Percentiles rank a stretch among this genome's conserved stretches.
Conservation (phyloP, 2,329 filamentous ascomycete genomes). For the Ophiostoma ulmi region DNA sequence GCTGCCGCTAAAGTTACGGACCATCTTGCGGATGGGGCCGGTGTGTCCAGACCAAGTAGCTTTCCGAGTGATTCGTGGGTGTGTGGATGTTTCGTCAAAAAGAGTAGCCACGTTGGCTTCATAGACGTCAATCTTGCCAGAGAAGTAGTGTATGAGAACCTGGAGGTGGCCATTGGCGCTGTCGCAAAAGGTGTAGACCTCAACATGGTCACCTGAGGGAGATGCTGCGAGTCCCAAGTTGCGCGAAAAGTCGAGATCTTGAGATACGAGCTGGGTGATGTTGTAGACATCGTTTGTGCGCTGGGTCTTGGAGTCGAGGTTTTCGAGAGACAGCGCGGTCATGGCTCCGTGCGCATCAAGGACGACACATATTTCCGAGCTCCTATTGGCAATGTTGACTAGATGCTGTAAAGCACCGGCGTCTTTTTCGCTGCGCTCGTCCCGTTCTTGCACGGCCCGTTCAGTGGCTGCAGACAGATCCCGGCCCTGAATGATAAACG, state of each 20-base stretch:
- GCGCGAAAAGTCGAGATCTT: slow-evolving; percentile 44
- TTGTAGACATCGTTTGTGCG: slow-evolving; percentile 72
- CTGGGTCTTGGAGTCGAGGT: slow-evolving; percentile 66
- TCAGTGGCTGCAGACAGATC: slow-evolving; percentile 76
- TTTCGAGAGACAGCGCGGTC: slow-evolving; percentile 90
- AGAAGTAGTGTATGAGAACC: slow-evolving; percentile 76
- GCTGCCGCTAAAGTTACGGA: slow-evolving; percentile 75
- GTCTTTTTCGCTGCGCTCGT: slow-evolving; percentile 53
- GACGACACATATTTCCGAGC: slow-evolving; percentile 80
- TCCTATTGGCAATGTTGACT: slow-evolving; percentile 77
- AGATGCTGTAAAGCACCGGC: slow-evolving; percentile 76
- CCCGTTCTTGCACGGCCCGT: slow-evolving; percentile 60
- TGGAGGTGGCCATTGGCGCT: slow-evolving; percentile 59
- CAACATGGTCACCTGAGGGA: slow-evolving; percentile 47
- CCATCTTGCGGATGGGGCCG: slow-evolving; percentile 73
- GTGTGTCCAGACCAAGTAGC: slow-evolving; percentile 81
- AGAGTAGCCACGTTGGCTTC: slow-evolving; percentile 72
- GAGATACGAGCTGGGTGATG: slow-evolving; percentile 68
- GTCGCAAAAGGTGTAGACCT: slow-evolving; percentile 69
- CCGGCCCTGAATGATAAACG: slow-evolving; percentile 75
- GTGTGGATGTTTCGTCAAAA: slow-evolving; percentile 65
- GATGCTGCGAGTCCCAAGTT: slow-evolving; percentile 28
- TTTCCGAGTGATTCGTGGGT: slow-evolving; percentile 55
- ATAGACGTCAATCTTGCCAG: slow-evolving; percentile 78
- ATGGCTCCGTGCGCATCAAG: slow-evolving; percentile 79